Evolutionary conservation across 495 filamentous ascomycete genomes (phyloP), one percentile per base, ranked within the genome.

Genomic region (Geoglossum glabrum): DNA sequence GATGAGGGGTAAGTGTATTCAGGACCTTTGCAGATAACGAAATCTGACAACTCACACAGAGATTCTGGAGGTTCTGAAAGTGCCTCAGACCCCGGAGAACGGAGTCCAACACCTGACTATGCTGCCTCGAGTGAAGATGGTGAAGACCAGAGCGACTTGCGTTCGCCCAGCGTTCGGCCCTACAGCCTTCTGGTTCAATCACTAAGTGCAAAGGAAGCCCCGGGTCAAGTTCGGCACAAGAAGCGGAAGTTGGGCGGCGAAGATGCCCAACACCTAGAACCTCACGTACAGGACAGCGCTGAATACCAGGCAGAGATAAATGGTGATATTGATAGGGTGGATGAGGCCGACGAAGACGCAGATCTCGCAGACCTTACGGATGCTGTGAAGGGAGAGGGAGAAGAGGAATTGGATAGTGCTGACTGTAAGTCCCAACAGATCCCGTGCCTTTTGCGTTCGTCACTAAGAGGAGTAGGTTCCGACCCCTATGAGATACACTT

Each of bases 401-500:
- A 76, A 27, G 72, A 70, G 45, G 69, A 58, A 3, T 75, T 81
- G 57, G 78, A 79, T 27, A 64, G 66, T 27, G 65, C 66, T 27
- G 66, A 65, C 64, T 60, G 19, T 61, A n/a, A 54, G 26, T 31
- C 13, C 30, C 17, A 26, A 49, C 19, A 38, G 1, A 19, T 38
- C 0, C 10, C 19, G 6, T 23, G n/a, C 9, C 15, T 17, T 17
- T 17, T 33, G n/a, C 10, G 58, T 19, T 57, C 11, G 21, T 45
- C 40, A 30, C 55, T 56, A n/a, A 57, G 33, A 17, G 21, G 74
- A 31, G 73, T 80, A 69, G 66, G 68, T 27, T 72, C 73, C 1
- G 89, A 94, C 66, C 82, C 86, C 1, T 95, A 93, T 64, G 80
- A 89, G 52, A 71, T 73, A 34, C 90, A 95, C 67, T 90, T 95